These are phyloP conservation scores for Lactarius trivialis DNA, from an alignment of 768 basidiomycete genomes.

Conservation along the genomic window DNA sequence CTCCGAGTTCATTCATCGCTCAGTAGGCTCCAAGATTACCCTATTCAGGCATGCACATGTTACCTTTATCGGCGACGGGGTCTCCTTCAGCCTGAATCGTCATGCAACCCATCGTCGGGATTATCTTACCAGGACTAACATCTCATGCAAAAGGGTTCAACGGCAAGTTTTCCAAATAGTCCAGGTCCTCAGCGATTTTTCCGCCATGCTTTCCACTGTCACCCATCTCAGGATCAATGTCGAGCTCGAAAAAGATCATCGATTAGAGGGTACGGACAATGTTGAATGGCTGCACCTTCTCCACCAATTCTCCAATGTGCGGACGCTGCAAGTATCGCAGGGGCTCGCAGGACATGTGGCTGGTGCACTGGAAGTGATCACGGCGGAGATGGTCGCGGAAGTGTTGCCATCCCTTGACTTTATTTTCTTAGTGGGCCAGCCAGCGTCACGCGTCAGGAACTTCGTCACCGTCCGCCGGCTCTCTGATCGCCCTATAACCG, in stretches of 20 bases:
- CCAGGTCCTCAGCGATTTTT: background rate
- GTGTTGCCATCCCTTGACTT: background rate
- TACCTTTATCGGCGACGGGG: background rate
- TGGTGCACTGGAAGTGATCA: background rate
- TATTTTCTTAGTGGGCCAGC: background rate
- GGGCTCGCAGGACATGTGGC: background rate
- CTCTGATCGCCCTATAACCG: background rate
- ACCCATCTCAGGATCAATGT: background rate
- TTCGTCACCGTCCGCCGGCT: background rate
- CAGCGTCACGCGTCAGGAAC: background rate
- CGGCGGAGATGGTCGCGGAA: background rate
- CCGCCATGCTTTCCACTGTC: background rate
- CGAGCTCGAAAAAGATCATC: background rate
- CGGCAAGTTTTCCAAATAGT: background rate
- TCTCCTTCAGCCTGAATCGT: background rate
- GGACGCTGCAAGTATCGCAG: background rate
- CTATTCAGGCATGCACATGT: background rate
- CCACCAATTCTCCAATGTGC: background rate
- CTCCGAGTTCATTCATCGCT: background rate
- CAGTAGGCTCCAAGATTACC: background rate
- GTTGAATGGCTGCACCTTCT: background rate
- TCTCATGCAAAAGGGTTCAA: background rate
- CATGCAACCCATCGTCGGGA: background rate
- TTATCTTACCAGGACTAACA: background rate
- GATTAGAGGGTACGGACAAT: background rate